Conservation (phyloP, 768 basidiomycete species). For the Imleria badia region DNA sequence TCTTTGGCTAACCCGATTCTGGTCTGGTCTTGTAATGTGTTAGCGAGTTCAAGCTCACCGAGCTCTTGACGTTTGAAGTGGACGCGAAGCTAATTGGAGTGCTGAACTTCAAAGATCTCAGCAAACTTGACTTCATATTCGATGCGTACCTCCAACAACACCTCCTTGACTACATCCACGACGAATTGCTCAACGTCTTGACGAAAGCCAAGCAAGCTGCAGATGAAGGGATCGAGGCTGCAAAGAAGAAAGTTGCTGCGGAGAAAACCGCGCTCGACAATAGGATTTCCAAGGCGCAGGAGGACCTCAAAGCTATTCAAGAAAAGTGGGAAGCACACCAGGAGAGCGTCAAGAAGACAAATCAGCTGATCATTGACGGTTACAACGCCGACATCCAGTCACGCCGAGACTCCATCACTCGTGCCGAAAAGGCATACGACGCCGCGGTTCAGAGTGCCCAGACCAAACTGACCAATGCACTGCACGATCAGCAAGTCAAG, state of each 20-base stretch:
- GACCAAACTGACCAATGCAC: not conserved
- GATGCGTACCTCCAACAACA: constrained; percentile 7
- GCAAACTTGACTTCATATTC: constrained; percentile 1
- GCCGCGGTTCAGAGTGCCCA: not conserved
- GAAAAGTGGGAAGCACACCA: not conserved
- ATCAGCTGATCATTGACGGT: not conserved
- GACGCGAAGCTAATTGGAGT: constrained; percentile 7
- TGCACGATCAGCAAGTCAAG: constrained; percentile 4
- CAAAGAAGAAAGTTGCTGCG: not conserved
- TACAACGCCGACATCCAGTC: not conserved
- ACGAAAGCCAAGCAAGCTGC: not conserved
- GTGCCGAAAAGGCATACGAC: not conserved
- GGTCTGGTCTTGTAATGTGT: no score
- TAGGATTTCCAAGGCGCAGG: not conserved
- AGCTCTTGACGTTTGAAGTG: constrained; percentile 1
- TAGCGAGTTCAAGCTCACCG: constrained; percentile 6
- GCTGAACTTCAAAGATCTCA: constrained; percentile 4
- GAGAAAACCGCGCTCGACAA: not conserved
- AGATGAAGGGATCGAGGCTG: not conserved
- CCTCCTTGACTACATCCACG: constrained; percentile 5
- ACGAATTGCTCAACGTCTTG: not conserved
- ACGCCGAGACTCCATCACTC: not conserved
- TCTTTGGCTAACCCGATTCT: not conserved
- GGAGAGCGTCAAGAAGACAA: not conserved
- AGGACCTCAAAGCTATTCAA: not conserved